Evolutionary conservation across 257 asterid species (phyloP), one percentile per base, ranked within the genome.

Genomic region (Solanum habrochaites): DNA sequence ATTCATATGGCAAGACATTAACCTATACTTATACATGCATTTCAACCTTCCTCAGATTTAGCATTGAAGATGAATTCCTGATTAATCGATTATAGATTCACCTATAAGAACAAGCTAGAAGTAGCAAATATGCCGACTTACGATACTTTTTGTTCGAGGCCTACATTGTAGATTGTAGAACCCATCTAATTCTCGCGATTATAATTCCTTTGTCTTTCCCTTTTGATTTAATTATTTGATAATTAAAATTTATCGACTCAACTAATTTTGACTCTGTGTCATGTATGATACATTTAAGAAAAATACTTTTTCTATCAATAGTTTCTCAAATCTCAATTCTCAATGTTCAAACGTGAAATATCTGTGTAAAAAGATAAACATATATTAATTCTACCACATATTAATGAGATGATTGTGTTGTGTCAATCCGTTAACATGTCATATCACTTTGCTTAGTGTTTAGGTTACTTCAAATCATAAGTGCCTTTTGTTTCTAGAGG

Each of bases 371-470:
- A 9, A 14, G 4, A 72, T 37, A 6, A 35, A 15, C n/a, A 66
- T 13, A 20, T 7, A 71, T 35, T 29, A 29, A 67, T 67, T 39
- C 11, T 21, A 11, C 49, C 82, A 37, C 25, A 73, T 37, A 39
- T 73, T 73, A 81, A 37, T 37, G 39, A 37, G 85, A 81, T 81
- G 69, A 81, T 29, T 49, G 69, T 81, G 29, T 81, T 29, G 42
- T 49, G 69, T 81, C 85, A 49, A 81, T 49, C 69, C 69, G 18
- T 81, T 81, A 81, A 6, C 27, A 81, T 49, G 69, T 81, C 69
- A 81, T 18, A 49, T 81, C 85, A 81, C 85, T 81, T 81, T 49
- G 85, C 85, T 81, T 81, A 47, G 42, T 81, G 3, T 49, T 81
- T 47, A 49, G 85, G 85, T 49, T 49, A 81, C 69, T 81, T 81